Evolutionary conservation across 495 filamentous ascomycete genomes (phyloP).

Genomic region (Aspergillus cristatus): DNA sequence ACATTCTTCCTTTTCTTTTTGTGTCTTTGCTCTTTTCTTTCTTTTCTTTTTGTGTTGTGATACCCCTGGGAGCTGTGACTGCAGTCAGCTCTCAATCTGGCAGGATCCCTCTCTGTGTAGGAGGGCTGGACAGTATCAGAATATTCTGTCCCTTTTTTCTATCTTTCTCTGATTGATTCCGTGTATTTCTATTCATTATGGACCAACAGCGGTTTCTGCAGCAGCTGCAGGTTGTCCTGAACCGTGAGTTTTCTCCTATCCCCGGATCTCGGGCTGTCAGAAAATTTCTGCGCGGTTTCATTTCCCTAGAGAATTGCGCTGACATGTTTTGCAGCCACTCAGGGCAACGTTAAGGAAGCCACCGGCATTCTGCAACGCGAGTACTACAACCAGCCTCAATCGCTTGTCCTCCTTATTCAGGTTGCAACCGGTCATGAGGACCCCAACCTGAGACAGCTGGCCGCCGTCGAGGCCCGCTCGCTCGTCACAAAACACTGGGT

Average conservation of each 20-base stretch:
- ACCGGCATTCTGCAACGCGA: constrained; percentile 85
- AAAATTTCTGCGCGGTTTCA: too few relatives aligned
- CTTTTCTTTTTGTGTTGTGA: constrained; percentile 24
- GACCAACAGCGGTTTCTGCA: constrained; percentile 65
- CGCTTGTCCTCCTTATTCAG: constrained; percentile 75
- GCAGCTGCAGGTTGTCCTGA: constrained; percentile 65
- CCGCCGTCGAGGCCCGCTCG: constrained; percentile 76
- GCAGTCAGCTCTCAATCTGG: constrained; percentile 28
- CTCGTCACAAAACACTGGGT: constrained; percentile 84
- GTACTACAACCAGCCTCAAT: constrained; percentile 78
- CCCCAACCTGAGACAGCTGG: constrained; percentile 69
- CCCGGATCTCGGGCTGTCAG: too few relatives aligned
- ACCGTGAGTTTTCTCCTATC: constrained; percentile 57
- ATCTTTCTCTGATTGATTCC: too few relatives aligned
- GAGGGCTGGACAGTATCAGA: too few relatives aligned
- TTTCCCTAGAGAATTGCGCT: too few relatives aligned
- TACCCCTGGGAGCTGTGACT: constrained; percentile 28
- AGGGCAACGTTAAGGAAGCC: constrained; percentile 66
- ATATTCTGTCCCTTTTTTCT: constrained; percentile 1
- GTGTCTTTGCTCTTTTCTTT: constrained; percentile 14
- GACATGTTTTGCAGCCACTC: constrained; percentile 23
- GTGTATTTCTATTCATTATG: constrained; percentile 44
- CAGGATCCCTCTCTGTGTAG: constrained; percentile 5
- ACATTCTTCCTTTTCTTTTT: constrained; percentile 11
- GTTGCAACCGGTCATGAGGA: constrained; percentile 68